Conservation (phyloP, 495 filamentous ascomycete species). For the Talaromyces liani region DNA sequence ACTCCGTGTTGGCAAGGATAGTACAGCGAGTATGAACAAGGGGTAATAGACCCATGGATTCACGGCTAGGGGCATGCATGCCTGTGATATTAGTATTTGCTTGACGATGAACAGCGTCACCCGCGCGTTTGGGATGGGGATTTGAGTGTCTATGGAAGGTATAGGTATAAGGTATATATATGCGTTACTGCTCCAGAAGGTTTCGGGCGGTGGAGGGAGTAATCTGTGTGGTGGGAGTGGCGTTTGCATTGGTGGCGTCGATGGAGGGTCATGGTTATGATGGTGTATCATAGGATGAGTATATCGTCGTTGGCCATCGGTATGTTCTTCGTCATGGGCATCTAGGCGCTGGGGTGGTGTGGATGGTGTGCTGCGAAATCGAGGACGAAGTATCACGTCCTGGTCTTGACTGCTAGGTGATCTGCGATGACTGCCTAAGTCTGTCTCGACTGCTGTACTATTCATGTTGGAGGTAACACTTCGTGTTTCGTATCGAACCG, state of each 20-base stretch:
- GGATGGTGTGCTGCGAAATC: conserved; percentile 21
- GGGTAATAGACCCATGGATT: conserved; percentile 55
- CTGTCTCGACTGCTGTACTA: conserved; percentile 10
- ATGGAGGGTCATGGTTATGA: conserved; percentile 19
- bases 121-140: conserved; percentile 25
- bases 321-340: not conserved
- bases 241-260: not conserved
- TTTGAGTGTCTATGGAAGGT: conserved; percentile 11
- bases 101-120: conserved; percentile 49
- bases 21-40: conserved; percentile 48
- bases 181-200: conserved; percentile 11
- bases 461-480: conserved; percentile 15
- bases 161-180: conserved; percentile 1
- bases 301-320: conserved; percentile 21
- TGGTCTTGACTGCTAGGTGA: conserved; percentile 23
- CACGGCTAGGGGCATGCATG: conserved; percentile 55
- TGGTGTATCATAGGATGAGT: conserved; percentile 17
- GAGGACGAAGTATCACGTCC: conserved; percentile 30
- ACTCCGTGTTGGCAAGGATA: conserved; percentile 36
- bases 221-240: conserved; percentile 26
- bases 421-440: conserved; percentile 13
- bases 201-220: conserved; percentile 47
- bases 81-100: conserved; percentile 42
- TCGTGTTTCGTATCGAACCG: conserved; percentile 25
- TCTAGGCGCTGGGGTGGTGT: conserved; percentile 15